Evolutionary conservation across 345 rosid species (phyloP).

Genomic region (Psidium guajava): DNA sequence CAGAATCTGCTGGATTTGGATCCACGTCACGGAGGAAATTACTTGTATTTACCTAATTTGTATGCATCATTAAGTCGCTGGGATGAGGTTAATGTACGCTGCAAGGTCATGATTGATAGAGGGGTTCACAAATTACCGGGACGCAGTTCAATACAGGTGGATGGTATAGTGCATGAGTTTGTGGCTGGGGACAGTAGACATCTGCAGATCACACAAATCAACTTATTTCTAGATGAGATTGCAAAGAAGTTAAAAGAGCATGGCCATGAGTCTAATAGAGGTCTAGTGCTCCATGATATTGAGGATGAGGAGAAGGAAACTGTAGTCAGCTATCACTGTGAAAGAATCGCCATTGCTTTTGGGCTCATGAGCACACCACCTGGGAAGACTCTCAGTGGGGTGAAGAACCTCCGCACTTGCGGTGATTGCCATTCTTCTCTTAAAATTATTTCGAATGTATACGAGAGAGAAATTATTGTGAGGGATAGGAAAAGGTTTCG

Average conservation of each 20-base stretch:
- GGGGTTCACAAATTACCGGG: constrained; percentile 1
- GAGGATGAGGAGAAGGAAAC: constrained; percentile 4
- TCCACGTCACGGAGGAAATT: background rate
- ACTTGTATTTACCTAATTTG: background rate
- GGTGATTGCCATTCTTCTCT: constrained; percentile 1
- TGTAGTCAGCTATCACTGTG: background rate
- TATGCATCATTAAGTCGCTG: constrained; percentile 1
- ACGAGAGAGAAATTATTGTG: background rate
- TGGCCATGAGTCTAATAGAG: background rate
- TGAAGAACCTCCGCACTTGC: constrained; percentile 5
- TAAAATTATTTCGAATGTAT: constrained; percentile 3
- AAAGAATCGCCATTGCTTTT: constrained; percentile 3
- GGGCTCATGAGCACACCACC: constrained; percentile 3
- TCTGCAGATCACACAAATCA: background rate
- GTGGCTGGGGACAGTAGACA: constrained; percentile 2
- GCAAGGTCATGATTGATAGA: constrained; percentile 2
- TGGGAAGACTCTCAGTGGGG: background rate
- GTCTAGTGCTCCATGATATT: constrained; percentile 1
- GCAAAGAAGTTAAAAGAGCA: background rate
- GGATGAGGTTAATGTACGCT: background rate
- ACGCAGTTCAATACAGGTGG: constrained; percentile 3
- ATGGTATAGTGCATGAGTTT: constrained; percentile 1
- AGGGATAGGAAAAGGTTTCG: constrained; percentile 4
- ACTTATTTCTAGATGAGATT: background rate
- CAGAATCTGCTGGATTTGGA: background rate